Base-by-base conservation (phyloP, 2,329 filamentous ascomycete species). In the Ophiostoma quercus region DNA sequence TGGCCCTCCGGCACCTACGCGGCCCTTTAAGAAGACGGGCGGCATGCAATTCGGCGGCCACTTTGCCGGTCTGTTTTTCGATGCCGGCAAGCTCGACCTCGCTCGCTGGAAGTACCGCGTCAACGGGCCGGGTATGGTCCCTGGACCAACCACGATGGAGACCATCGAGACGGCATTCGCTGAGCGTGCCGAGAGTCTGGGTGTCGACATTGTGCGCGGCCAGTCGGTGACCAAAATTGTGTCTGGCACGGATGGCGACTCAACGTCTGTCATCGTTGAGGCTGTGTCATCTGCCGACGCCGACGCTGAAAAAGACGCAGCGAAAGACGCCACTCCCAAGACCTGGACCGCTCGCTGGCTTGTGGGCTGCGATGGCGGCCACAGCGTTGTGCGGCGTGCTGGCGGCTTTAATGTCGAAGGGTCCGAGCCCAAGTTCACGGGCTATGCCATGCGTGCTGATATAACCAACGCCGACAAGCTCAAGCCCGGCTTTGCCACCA, bases 401-500 rank as follows among this genome's bases (percentile, higher is more conserved):
- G 78, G 76, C 0, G 77, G 77, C 1, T 78, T 82, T 71, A 73
- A 75, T 1, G 79, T 81, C 69, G 73, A 74, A 39, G 80, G 80
- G 1, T 79, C 78, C 37, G 76, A 77, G 22, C 72, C 80, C 11
- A 76, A 76, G 63, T 76, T 79, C 19, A 80, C 77, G 7, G 77
- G 76, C 16, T 81, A 80, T 71, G 72, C 74, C 3, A 74, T 76
- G 12, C 70, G 77, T 8, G 77, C 76, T 68, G 76, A 79, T 6
- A 68, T 80, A 3, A 78, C 79, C n/a, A 67, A 77, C 11, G 72
- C 73, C 4, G 79, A 76, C 3, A 77, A 78, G 1, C 83, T 83
- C 67, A 75, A 76, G 2, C 80, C 82, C 54, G 76, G 80, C 12
- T 84, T 84, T 71, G 80, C 80, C 69, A 79, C 83, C 19, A 79